Base-by-base conservation (phyloP, 2,329 filamentous ascomycete genomes). In the Sarocladium kiliense region DNA sequence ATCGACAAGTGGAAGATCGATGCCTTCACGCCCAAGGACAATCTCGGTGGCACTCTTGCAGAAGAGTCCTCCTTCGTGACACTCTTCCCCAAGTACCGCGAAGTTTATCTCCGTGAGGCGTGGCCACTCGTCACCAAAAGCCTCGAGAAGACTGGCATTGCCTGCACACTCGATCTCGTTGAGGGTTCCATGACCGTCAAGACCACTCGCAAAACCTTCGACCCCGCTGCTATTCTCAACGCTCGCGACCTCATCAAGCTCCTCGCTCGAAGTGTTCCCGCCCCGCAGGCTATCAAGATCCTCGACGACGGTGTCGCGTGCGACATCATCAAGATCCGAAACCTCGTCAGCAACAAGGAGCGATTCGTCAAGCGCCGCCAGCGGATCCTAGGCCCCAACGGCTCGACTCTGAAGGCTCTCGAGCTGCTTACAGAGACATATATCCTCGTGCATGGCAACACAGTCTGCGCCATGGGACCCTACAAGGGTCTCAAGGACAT, bases 1-100 rank as follows among this genome's bases (percentile, higher is more conserved):
- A 90, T 97, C 61, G 93, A 97, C 75, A 96, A 97, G 71, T 97
- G 91, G 91, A 93, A 91, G 84, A 76, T 92, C 64, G 91, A 96
- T 37, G 74, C 85, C 26, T 97, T 97, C 74, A 93, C 85, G 41
- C 82, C 89, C 50, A 85, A 89, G 61, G 88, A 97, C 74, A 97
- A 97, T 73, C 74, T 76, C 30, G 90, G 83, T 55, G 94, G 94
- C 61, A 87, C 88, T 19, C 96, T 99, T 69, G 81, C 86, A 54
- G 93, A 99, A 72, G 94, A 97, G 75, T 96, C 91, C 1, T 91
- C 89, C 4, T 99, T 99, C 69, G 79, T 79, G 61, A 87, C 84
- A 0, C 77, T 97, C 6, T 97, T 97, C 68, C 94, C 94, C 60
- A 96, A 96, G 74, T 99, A 99, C 73, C 87, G 94, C 66, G 94